A percentile compares a stretch with the other conserved stretches of the same genome.
These are phyloP conservation scores for Penicillium polonicum DNA, from an alignment of 2,329 filamentous ascomycete genomes.

Conservation along the genomic window DNA sequence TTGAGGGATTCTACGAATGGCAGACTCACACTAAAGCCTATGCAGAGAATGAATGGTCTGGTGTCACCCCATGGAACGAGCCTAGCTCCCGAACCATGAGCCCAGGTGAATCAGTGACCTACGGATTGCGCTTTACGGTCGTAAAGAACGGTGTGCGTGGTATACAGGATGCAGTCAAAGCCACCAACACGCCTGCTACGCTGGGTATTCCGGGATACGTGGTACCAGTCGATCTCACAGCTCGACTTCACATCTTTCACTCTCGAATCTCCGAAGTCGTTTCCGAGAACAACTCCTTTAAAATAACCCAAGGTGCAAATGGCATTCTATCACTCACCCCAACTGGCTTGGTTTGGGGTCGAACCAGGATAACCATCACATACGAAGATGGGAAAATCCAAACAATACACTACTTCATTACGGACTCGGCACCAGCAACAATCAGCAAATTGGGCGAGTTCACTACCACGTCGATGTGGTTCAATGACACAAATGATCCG, in stretches of 20 bases:
- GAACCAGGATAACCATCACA: too few relatives aligned
- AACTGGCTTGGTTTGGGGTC: not conserved
- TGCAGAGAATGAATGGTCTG: constrained; percentile 57
- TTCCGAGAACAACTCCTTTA: not conserved
- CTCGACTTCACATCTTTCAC: not conserved
- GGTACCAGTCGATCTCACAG: not conserved
- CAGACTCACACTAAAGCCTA: constrained; percentile 55
- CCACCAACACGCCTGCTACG: not conserved
- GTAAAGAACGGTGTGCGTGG: not conserved
- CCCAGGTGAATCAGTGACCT: not conserved
- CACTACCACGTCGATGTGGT: not conserved
- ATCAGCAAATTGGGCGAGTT: not conserved
- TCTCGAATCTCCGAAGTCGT: not conserved
- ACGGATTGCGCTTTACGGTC: not conserved
- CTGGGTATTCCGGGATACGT: not conserved
- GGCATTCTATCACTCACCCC: not conserved
- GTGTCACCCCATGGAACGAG: constrained; percentile 54
- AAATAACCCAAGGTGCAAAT: not conserved
- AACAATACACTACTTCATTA: not conserved
- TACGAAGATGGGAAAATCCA: not conserved
- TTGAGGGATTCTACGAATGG: constrained; percentile 63
- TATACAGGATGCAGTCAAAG: not conserved
- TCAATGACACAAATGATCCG: not conserved
- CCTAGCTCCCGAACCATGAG: not conserved
- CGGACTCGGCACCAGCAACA: not conserved